A percentile compares a stretch with the other conserved stretches of the same genome.
These are phyloP conservation scores for Trichoderma brevicompactum DNA, from an alignment of 2,329 filamentous ascomycete species.

Conservation along the genomic window DNA sequence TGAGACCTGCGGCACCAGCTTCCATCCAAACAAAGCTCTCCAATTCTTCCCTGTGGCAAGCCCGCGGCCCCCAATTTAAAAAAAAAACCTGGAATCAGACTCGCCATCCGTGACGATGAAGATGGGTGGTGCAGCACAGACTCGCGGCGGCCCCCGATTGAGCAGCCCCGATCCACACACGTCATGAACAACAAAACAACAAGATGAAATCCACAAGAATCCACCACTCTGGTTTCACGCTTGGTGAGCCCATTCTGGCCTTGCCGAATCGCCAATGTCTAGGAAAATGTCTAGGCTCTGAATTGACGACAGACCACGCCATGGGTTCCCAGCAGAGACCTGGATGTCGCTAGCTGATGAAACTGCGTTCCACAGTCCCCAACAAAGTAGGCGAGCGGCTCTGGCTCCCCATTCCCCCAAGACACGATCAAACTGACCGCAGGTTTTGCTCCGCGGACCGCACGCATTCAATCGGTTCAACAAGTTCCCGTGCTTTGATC, in stretches of 20 bases:
- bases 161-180: slow-evolving; percentile 25
- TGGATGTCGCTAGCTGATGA: neutral
- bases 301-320: neutral
- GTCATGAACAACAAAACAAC: slow-evolving; percentile 26
- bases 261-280: neutral
- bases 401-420: neutral
- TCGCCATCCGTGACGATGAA: neutral
- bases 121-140: neutral
- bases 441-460: slow-evolving; percentile 11
- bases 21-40: neutral
- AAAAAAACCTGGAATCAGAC: slow-evolving; percentile 3
- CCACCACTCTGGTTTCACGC: slow-evolving; percentile 11
- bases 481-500: slow-evolving; percentile 8
- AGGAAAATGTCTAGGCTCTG: slow-evolving; percentile 5
- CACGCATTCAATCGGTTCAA: slow-evolving; percentile 10
- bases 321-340: neutral
- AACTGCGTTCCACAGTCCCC: slow-evolving; percentile 18
- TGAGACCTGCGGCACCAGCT: slow-evolving; percentile 7
- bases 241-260: neutral
- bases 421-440: slow-evolving; percentile 12
- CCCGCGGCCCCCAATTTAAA: slow-evolving; percentile 8
- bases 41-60: neutral
- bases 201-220: neutral
- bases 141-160: slow-evolving; percentile 21
- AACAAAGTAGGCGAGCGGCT: slow-evolving; percentile 1